Evolutionary conservation across 176 grass and related monocot species (phyloP), one percentile per base, ranked within the genome.

Genomic region (Hsuehochloa calcarea): DNA sequence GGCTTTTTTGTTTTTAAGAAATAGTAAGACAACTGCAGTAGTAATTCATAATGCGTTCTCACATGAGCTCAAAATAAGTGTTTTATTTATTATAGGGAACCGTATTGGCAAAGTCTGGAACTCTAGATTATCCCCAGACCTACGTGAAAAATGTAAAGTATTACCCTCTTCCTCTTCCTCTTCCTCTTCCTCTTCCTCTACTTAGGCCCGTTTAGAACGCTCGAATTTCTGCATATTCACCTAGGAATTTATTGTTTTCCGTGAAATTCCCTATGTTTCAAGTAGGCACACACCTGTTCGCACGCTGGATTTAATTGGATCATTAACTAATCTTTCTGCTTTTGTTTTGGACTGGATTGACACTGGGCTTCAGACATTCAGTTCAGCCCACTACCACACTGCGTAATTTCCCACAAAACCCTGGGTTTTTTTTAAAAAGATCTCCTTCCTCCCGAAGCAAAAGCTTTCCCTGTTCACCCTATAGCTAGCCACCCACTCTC

Each of bases 1-100:
- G 0, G 0, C 3, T 17, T 0, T 5, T 0, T 0, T 4, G 0
- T 0, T 12, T 0, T 0, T 20, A 11, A 11, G 0, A 1, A 68
- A 26, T 1, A 0, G 4, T 9, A 12, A 8, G 1, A 1, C 0
- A 16, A 0, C 1, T 17, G 16, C 1, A 51, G 49, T 4, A 0
- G 3, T 7, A n/a, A n/a, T 7, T 4, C 0, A 56, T 3, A 56
- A 19, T 17, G 16, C 3, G 16, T 6, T 6, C 50, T 5, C 16
- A 19, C 2, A 5, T 52, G 20, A 56, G 52, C 6, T 8, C 22
- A 56, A 22, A 56, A 9, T 34, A 56, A 22, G 52, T 56, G 55
- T 58, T 58, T 10, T 58, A 10, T 8, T 59, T 59, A 59, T 11
- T 23, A 9, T 25, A 59, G 1, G 1, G n/a, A 59, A 55, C 17